Evolutionary conservation across 75 land plant species (phyloP), one percentile per base, ranked within the genome.

Genomic region (Picea glauca): DNA sequence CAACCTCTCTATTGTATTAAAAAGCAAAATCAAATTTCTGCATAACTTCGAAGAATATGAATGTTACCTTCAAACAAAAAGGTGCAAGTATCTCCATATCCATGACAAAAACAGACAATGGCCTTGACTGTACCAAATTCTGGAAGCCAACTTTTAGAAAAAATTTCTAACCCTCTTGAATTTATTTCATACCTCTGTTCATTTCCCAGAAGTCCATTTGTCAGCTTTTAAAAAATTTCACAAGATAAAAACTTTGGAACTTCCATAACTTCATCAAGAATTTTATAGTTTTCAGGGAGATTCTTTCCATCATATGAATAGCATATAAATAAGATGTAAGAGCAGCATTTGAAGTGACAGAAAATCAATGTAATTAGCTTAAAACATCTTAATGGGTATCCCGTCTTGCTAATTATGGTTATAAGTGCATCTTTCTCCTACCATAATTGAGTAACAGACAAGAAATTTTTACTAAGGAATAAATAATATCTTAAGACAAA

Each of bases 41-140:
- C n/a, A 61, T n/a, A 63, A 63, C n/a, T 30, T 63, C 31, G 11
- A 26, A 67, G 17, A 67, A 5, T 67, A 35, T 35, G 43, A 67
- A 35, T 67, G 82, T 46, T 83, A 86, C 98, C 98, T 85, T 96
- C 98, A 79, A 90, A 82, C 78, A 92, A 96, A 80, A 94, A 96
- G 46, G 98, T 94, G 85, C 94, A 88, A 68, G 98, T 94, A 74
- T 96, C 98, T 35, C 99, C 98, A 85, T 94, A 96, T 75, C 98
- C 98, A 88, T 96, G 98, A 79, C 95, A 94, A 80, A 84, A 84
- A 73, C 81, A 96, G 60, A 96, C 75, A 26, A 91, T 23, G 38
- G 90, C 99, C 72, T 93, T 96, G 18, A 87, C 79, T 1, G 70
- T 78, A 60, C 82, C 78, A 46, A 80, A 64, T 63, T 79, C 77